These are phyloP conservation scores for Stachybotrys echinatus DNA, from an alignment of 2,329 filamentous ascomycete species.

Conservation along the genomic window DNA sequence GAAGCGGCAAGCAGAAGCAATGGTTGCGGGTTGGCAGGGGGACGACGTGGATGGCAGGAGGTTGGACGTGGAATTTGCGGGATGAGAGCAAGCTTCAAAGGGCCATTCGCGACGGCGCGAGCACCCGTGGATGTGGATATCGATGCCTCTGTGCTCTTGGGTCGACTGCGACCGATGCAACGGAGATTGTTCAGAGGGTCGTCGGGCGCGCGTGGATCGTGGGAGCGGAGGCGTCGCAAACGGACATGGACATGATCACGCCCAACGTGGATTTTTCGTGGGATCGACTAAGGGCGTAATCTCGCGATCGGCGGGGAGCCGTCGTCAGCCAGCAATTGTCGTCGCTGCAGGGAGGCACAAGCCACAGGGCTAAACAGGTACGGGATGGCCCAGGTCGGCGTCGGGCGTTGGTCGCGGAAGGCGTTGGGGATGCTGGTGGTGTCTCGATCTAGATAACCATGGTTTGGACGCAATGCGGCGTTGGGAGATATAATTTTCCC, in stretches of 20 bases:
- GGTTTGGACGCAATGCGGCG: too few species aligned
- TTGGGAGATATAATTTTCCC: too few species aligned
- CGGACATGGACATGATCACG: conserved; percentile 7
- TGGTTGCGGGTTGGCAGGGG: background rate
- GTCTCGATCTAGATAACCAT: background rate
- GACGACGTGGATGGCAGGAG: background rate
- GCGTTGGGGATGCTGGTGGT: background rate
- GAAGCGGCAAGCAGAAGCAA: background rate
- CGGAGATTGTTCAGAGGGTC: background rate
- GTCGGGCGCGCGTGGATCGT: conserved; percentile 3
- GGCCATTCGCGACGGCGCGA: background rate
- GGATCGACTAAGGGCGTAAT: background rate
- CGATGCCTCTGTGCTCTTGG: background rate
- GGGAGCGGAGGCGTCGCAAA: conserved; percentile 11
- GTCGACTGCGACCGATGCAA: background rate
- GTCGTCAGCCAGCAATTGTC: background rate
- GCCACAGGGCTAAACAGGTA: background rate
- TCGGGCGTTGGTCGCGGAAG: background rate
- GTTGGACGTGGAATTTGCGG: too few species aligned
- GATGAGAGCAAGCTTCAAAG: conserved; percentile 14
- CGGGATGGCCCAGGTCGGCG: too few species aligned
- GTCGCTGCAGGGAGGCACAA: background rate
- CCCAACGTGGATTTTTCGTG: background rate
- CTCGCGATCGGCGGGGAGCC: conserved; percentile 8
- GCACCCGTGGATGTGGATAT: background rate